Evolutionary conservation across 2,329 filamentous ascomycete genomes (phyloP).

Genomic region (Pezicula rhizophila): DNA sequence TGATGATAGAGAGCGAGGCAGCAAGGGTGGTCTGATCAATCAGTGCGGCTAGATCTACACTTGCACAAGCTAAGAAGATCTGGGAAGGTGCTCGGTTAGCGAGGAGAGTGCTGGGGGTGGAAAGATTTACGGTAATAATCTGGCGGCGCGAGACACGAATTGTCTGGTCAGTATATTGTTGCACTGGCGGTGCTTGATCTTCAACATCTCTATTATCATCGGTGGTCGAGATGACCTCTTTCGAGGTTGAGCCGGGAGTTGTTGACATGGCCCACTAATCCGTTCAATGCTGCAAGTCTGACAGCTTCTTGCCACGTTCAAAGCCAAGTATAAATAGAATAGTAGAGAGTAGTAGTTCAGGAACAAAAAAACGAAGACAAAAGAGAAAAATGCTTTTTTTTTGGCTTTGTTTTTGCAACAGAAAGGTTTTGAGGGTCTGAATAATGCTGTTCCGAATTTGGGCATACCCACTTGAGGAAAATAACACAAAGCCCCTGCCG

Average conservation of each 20-base stretch:
- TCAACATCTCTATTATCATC: not conserved
- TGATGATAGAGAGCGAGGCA: conserved; percentile 47
- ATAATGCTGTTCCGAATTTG: not conserved
- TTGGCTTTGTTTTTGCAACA: not conserved
- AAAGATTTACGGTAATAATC: not conserved
- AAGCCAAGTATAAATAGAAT: not conserved
- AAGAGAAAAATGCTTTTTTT: not conserved
- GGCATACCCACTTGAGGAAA: not conserved
- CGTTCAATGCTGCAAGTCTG: not conserved
- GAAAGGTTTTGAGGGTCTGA: not conserved
- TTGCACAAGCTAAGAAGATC: conserved; percentile 53
- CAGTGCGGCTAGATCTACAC: conserved; percentile 47
- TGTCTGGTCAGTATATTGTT: conserved; percentile 1
- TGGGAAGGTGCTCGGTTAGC: conserved; percentile 16
- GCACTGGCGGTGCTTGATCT: not conserved
- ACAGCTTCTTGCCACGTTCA: not conserved
- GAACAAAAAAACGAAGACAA: not conserved
- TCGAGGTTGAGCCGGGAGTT: not conserved
- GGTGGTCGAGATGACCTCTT: not conserved
- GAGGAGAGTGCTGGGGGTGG: not conserved
- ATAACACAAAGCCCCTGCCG: not conserved
- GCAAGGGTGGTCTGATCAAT: conserved; percentile 54
- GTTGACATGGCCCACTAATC: not conserved
- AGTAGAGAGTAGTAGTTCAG: no score
- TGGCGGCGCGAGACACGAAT: not conserved